Evolutionary conservation across 495 filamentous ascomycete species (phyloP).

Genomic region (Hypoxylon cercidicola): DNA sequence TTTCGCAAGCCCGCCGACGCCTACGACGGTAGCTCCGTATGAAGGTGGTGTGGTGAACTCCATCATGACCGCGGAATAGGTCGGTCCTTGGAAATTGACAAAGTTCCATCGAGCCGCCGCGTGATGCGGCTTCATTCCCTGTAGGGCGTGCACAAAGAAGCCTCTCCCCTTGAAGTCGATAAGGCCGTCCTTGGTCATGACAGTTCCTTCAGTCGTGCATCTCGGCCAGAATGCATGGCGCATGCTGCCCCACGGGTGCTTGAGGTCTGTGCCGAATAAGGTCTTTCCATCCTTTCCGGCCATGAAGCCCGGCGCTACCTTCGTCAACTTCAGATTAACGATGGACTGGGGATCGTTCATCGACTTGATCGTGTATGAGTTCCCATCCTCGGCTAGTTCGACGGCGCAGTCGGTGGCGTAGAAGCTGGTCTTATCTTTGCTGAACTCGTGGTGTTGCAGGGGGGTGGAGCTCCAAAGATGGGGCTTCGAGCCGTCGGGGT

Average conservation of each 20-base stretch:
- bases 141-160: constrained; percentile 82
- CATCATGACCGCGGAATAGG: constrained; percentile 90
- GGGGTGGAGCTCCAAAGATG: constrained; percentile 84
- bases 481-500: constrained; percentile 69
- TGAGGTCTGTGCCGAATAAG: constrained; percentile 83
- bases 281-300: constrained; percentile 87
- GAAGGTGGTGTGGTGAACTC: constrained; percentile 95
- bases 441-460: constrained; percentile 80
- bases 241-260: constrained; percentile 91
- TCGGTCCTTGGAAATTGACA: constrained; percentile 87
- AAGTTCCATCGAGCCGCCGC: constrained; percentile 96
- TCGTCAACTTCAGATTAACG: constrained; percentile 85
- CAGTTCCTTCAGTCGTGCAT: constrained; percentile 79
- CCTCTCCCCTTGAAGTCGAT: constrained; percentile 83
- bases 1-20: constrained; percentile 81
- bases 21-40: constrained; percentile 89
- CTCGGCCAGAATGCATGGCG: constrained; percentile 93
- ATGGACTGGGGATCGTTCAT: constrained; percentile 77
- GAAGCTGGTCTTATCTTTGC: constrained; percentile 82
- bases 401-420: constrained; percentile 84
- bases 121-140: constrained; percentile 99
- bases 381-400: constrained; percentile 84
- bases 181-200: constrained; percentile 84
- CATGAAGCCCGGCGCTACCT: constrained; percentile 80
- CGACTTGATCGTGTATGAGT: constrained; percentile 85